Evolutionary conservation across 345 rosid species (phyloP), one percentile per base, ranked within the genome.

Genomic region (Cardiospermum halicacabum): DNA sequence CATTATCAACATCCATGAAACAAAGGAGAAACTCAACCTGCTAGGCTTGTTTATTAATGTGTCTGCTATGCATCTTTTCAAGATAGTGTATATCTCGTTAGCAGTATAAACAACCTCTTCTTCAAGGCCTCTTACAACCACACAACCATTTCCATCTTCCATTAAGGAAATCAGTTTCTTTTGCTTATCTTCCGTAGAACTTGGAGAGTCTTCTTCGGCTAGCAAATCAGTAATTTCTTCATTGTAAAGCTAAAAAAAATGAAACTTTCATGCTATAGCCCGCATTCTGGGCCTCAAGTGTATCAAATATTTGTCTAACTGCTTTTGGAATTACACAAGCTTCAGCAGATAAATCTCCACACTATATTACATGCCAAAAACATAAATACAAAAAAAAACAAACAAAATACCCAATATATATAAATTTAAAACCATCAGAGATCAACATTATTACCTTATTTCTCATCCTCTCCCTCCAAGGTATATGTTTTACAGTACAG

Each of bases 291-390:
- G 88, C 84, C 76, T 90, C 97, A 3, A 93, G 67, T 11, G 87
- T 84, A 58, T 93, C 92, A 22, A 93, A 88, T 47, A 89, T 86
- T 39, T 93, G 96, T 30, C 92, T 76, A 74, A 89, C 94, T 55
- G 97, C 97, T 74, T 96, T 74, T 31, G 96, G 98, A 71, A 93
- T 93, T 64, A 93, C 93, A 16, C 97, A 94, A 21, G 98, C 92
- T 72, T 86, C 96, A 18, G 86, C 93, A 72, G 96, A 85, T 72
- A 93, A 80, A 68, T 93, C 98, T 28, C 96, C 93, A 58, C 89
- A 93, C 96, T 91, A 56, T 63, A 58, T 64, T 42, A 51, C 16
- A 30, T 15, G 25, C 28, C 8, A 19, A 3, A 32, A 10, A 43
- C 18, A 18, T 32, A 21, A 42, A 7, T 2, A 26, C 11, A 5